phyloP scores from a whole-genome alignment of 2,329 filamentous ascomycete species.

The Escovopsis weberi region DNA sequence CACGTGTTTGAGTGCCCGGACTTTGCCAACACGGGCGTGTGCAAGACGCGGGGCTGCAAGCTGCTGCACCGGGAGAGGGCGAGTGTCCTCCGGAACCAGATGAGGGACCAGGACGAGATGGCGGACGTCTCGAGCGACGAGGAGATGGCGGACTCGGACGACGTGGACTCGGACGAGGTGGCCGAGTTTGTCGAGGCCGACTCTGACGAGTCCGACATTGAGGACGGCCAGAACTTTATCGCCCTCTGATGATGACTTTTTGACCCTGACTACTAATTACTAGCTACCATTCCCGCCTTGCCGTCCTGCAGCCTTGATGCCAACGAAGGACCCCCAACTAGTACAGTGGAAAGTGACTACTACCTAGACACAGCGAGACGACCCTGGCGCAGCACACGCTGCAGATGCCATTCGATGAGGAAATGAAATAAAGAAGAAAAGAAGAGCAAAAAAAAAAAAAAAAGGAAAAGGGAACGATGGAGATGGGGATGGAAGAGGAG shows the following conservation, averaged over 20 bases:
- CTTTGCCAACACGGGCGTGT: conserved; percentile 80
- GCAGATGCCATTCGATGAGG: conserved; percentile 1
- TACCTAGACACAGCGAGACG: too few relatives aligned
- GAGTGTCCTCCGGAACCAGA: conserved; percentile 59
- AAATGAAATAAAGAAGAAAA: not conserved
- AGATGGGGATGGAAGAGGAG: not conserved
- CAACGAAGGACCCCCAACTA: too few relatives aligned
- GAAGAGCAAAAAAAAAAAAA: too few relatives aligned
- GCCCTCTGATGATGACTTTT: conserved; percentile 14
- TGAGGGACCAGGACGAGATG: conserved; percentile 39
- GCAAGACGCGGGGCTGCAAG: conserved; percentile 68
- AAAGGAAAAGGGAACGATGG: not conserved
- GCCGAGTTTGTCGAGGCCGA: conserved; percentile 50
- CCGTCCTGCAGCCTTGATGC: too few relatives aligned
- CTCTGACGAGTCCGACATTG: conserved; percentile 38
- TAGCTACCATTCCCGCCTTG: too few relatives aligned
- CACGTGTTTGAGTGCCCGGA: conserved; percentile 92
- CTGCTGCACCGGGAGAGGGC: conserved; percentile 80
- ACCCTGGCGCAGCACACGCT: not conserved
- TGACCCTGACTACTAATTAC: not conserved
- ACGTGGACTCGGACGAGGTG: conserved; percentile 63
- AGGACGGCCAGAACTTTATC: conserved; percentile 46
- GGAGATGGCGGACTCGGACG: conserved; percentile 56
- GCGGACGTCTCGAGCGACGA: conserved; percentile 70
- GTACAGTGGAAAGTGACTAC: too few relatives aligned